Evolutionary conservation across 2,329 filamentous ascomycete species (phyloP).

Genomic region (Colletotrichum echinochloae): DNA sequence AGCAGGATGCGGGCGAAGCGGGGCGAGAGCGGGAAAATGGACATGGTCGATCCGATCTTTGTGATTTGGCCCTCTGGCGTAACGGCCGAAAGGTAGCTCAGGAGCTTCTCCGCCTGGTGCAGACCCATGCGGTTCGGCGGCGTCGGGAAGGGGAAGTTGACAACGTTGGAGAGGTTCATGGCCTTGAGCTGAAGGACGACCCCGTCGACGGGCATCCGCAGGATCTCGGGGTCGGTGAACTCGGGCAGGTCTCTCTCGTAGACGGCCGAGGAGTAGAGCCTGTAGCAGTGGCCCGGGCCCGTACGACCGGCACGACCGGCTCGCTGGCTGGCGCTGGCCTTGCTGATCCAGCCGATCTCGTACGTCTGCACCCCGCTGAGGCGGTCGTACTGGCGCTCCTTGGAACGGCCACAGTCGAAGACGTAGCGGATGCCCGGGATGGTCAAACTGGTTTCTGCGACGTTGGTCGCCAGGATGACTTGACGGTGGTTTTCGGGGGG

Average conservation of each 20-base stretch:
- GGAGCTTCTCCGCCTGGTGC: slow-evolving; percentile 84
- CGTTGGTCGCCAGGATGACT: slow-evolving; percentile 93
- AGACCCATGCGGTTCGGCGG: slow-evolving; percentile 83
- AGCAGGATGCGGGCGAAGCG: slow-evolving; percentile 93
- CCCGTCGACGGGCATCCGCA: slow-evolving; percentile 91
- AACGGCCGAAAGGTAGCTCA: slow-evolving; percentile 88
- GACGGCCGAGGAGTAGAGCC: slow-evolving; percentile 92
- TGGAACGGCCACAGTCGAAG: slow-evolving; percentile 92
- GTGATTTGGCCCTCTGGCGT: slow-evolving; percentile 80
- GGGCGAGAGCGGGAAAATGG: slow-evolving; percentile 89
- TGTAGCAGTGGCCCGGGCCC: slow-evolving; percentile 94
- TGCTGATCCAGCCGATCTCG: slow-evolving; percentile 96
- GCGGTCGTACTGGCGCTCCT: slow-evolving; percentile 91
- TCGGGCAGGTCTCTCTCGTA: slow-evolving; percentile 90
- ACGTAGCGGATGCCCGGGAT: slow-evolving; percentile 96
- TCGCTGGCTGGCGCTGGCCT: slow-evolving; percentile 92
- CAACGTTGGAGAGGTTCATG: slow-evolving; percentile 90
- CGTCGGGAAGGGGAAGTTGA: slow-evolving; percentile 97
- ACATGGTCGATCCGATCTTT: slow-evolving; percentile 82
- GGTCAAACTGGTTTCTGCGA: slow-evolving; percentile 96
- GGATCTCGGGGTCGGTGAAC: slow-evolving; percentile 88
- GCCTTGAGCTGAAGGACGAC: slow-evolving; percentile 94
- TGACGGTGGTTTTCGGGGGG: slow-evolving; percentile 85
- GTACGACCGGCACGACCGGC: slow-evolving; percentile 95
- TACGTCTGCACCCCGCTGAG: slow-evolving; percentile 94